Base-by-base conservation (phyloP, 1,139 yeast species). In the Nakaseomyces bracarensis region DNA sequence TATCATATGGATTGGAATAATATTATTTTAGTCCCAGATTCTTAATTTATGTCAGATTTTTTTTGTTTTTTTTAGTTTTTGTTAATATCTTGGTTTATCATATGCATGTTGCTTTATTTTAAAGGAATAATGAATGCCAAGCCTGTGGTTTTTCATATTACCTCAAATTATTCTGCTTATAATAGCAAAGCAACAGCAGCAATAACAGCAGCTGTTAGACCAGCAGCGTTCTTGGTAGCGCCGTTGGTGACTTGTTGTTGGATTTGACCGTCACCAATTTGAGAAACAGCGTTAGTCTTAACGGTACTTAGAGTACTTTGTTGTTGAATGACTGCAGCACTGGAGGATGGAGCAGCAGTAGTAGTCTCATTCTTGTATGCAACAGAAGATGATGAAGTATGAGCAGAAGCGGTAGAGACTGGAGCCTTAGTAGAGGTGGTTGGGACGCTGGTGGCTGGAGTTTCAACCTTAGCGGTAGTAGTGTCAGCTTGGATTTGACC, bases 181-280 rank as follows among this genome's bases (percentile, higher is more conserved):
- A 36, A 21, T 13, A 36, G 38, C 23, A 26, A 11, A 23, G 30
- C 30, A 26, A 25, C 38, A 23, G 38, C 38, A 23, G 38, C 38
- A 14, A 23, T 7, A 11, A 36, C 15, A n/a, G 30, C 38, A 36
- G 30, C 30, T 18, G 26, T 21, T 7, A 36, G 9, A 30, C 66
- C 58, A 44, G 36, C 58, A 56, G 68, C 61, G 49, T 53, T 49
- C 64, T 36, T 58, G 23, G 58, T 49, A 40, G 74, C 63, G 48
- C 65, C 52, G 38, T 35, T 35, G 16, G 29, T 21, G 5, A 23
- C 3, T 25, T 35, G 38, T 25, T 35, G 28, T 14, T 35, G 28
- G 50, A 67, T 55, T 53, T 70, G 72, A 40, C 72, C 71, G 41
- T 74, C 78, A 48, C 68, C 64, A 43, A 74, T 71, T 62, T 77